Percentiles rank a stretch among this genome's conserved stretches.
Conservation (phyloP, 2,329 filamentous ascomycete species). For the Sodiomyces alkalinus region DNA sequence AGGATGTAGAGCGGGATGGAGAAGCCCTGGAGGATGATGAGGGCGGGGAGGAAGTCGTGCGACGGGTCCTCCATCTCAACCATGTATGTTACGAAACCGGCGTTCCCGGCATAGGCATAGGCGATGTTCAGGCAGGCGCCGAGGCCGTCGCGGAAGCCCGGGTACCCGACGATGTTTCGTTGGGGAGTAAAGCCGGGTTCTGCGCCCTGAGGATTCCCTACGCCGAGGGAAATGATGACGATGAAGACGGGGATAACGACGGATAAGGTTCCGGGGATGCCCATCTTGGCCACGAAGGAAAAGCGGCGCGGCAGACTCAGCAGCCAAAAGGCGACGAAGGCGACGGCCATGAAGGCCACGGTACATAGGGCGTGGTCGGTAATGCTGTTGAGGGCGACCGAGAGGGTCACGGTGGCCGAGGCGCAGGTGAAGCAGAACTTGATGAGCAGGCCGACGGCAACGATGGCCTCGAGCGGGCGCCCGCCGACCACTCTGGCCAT, state of each 20-base stretch:
- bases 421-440: conserved; percentile 61
- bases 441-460: conserved; percentile 47
- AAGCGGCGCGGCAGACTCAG: conserved; percentile 56
- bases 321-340: conserved; percentile 44
- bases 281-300: conserved; percentile 18
- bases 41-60: conserved; percentile 15
- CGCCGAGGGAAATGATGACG: conserved; percentile 20
- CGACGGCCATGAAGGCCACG: conserved; percentile 47
- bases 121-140: conserved; percentile 18
- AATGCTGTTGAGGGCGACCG: conserved; percentile 56
- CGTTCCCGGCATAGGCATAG: conserved; percentile 22
- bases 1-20: conserved; percentile 18
- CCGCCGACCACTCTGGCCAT: conserved; percentile 41
- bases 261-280: conserved; percentile 17
- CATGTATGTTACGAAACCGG: conserved; percentile 19
- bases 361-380: conserved; percentile 47
- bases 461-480: conserved; percentile 11
- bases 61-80: conserved; percentile 18
- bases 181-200: conserved; percentile 13
- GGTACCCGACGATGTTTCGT: conserved; percentile 8
- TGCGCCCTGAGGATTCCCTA: conserved; percentile 14
- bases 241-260: conserved; percentile 19
- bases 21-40: conserved; percentile 16
- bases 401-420: conserved; percentile 49
- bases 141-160: conserved; percentile 16